Evolutionary conservation across 2,329 filamentous ascomycete species (phyloP).

Genomic region (Verruconis gallopava): DNA sequence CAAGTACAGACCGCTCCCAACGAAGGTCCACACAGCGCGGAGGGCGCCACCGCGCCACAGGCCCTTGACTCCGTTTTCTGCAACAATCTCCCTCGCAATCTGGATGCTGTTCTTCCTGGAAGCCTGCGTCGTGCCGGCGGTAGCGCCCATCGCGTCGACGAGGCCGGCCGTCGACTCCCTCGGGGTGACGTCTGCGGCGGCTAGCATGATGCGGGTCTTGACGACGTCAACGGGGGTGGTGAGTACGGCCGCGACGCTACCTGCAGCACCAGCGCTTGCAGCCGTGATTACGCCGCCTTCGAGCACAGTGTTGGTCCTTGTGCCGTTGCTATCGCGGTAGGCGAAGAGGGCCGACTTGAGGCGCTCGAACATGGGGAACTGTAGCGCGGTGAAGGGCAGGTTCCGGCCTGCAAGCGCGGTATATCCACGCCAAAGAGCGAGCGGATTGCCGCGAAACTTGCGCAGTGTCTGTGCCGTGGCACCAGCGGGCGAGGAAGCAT

Average conservation of each 20-base stretch:
- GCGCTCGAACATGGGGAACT: slow-evolving; percentile 78
- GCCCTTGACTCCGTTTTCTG: slow-evolving; percentile 55
- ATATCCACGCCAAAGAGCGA: slow-evolving; percentile 56
- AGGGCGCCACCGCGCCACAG: slow-evolving; percentile 66
- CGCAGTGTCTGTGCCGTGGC: slow-evolving; percentile 44
- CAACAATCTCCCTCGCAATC: slow-evolving; percentile 53
- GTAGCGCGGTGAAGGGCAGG: slow-evolving; percentile 73
- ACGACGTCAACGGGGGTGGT: slow-evolving; percentile 84
- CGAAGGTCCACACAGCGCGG: slow-evolving; percentile 65
- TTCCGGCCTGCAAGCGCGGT: slow-evolving; percentile 71
- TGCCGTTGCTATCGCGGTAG: slow-evolving; percentile 27
- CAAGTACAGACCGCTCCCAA: slow-evolving; percentile 74
- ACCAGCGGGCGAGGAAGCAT: slow-evolving; percentile 23
- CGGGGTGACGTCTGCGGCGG: slow-evolving; percentile 31
- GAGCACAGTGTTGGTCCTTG: slow-evolving; percentile 33
- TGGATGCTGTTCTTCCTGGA: slow-evolving; percentile 31
- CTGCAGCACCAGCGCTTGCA: slow-evolving; percentile 58
- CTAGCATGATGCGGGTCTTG: slow-evolving; percentile 81
- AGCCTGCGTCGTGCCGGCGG: slow-evolving; percentile 15
- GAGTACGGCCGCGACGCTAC: slow-evolving; percentile 61
- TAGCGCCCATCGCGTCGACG: slow-evolving; percentile 30
- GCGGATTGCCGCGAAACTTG: slow-evolving; percentile 43
- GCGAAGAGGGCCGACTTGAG: slow-evolving; percentile 43
- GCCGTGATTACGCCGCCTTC: slow-evolving; percentile 63
- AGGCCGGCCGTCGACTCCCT: slow-evolving; percentile 15